Conservation (phyloP, 2,329 filamentous ascomycete species). For the Akanthomyces lecanii region DNA sequence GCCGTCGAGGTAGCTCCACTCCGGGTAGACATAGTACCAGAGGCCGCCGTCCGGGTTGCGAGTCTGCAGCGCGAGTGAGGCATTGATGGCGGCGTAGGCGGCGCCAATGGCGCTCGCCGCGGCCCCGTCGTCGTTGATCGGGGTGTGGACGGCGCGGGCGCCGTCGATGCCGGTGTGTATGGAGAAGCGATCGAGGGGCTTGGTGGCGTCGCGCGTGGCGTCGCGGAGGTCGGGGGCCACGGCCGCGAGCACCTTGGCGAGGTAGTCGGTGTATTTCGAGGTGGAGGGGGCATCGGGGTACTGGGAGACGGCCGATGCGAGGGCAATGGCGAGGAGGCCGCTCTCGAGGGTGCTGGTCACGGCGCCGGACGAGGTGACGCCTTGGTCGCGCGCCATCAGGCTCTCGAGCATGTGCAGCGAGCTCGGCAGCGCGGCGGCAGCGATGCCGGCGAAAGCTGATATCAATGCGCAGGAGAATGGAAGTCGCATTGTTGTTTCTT, state of each 20-base stretch:
- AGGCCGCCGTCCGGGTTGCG: constrained; percentile 33
- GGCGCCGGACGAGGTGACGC: constrained; percentile 22
- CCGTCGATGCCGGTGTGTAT: constrained; percentile 20
- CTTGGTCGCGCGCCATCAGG: constrained; percentile 24
- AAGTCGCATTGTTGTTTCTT: neutral
- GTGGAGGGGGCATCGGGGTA: constrained; percentile 15
- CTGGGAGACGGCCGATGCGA: constrained; percentile 19
- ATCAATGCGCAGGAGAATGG: neutral
- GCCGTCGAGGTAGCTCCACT: constrained; percentile 51
- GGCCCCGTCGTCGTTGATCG: constrained; percentile 6
- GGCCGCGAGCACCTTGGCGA: constrained; percentile 19
- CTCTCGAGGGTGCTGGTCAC: constrained; percentile 24
- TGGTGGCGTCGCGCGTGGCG: constrained; percentile 16
- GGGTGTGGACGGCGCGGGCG: constrained; percentile 3
- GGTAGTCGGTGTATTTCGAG: constrained; percentile 14
- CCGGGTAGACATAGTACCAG: constrained; percentile 41
- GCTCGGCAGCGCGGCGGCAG: neutral
- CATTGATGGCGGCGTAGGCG: constrained; percentile 20
- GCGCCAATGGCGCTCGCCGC: neutral
- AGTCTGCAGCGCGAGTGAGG: constrained; percentile 21
- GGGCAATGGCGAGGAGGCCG: constrained; percentile 22
- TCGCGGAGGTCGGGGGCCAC: constrained; percentile 18
- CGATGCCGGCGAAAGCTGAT: neutral
- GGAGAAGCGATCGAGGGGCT: constrained; percentile 25
- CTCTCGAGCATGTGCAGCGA: constrained; percentile 25